Evolutionary conservation across 1,284 basidiomycete genomes (phyloP).

Genomic region (Veloporphyrellus conicus): DNA sequence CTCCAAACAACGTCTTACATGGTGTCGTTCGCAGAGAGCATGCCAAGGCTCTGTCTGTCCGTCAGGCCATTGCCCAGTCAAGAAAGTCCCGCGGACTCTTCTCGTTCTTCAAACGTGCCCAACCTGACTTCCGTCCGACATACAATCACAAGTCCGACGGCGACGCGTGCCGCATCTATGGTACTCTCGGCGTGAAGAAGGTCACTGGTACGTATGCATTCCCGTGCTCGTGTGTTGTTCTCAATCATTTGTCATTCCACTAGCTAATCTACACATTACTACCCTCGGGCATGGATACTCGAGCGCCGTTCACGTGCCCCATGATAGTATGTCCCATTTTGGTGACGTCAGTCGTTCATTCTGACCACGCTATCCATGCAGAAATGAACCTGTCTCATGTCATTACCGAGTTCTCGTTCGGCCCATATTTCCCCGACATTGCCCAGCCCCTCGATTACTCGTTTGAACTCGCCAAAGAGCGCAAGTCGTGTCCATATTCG

Average conservation of each 20-base stretch:
- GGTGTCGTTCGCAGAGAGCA: constrained; percentile 47
- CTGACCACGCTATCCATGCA: constrained; percentile 33
- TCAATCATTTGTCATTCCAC: not conserved
- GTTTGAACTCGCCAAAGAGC: constrained; percentile 75
- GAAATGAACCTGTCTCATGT: constrained; percentile 97
- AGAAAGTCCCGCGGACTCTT: constrained; percentile 69
- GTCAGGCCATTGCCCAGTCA: constrained; percentile 66
- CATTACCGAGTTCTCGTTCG: constrained; percentile 95
- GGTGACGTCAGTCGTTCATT: not conserved
- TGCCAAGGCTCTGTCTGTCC: constrained; percentile 59
- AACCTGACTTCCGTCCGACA: constrained; percentile 60
- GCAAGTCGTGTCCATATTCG: constrained; percentile 44
- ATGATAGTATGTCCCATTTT: constrained; percentile 54
- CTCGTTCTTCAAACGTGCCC: constrained; percentile 46
- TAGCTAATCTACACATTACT: constrained; percentile 84
- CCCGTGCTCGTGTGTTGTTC: not conserved
- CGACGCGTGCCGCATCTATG: constrained; percentile 81
- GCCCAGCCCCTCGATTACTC: constrained; percentile 91
- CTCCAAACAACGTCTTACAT: not conserved
- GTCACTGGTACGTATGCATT: constrained; percentile 62
- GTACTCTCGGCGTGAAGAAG: constrained; percentile 81
- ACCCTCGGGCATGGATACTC: constrained; percentile 93
- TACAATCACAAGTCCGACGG: constrained; percentile 65
- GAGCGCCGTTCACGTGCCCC: constrained; percentile 83
- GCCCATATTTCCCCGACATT: constrained; percentile 94